Evolutionary conservation across 1,284 basidiomycete species (phyloP).

Genomic region (Naganishia cerealis): DNA sequence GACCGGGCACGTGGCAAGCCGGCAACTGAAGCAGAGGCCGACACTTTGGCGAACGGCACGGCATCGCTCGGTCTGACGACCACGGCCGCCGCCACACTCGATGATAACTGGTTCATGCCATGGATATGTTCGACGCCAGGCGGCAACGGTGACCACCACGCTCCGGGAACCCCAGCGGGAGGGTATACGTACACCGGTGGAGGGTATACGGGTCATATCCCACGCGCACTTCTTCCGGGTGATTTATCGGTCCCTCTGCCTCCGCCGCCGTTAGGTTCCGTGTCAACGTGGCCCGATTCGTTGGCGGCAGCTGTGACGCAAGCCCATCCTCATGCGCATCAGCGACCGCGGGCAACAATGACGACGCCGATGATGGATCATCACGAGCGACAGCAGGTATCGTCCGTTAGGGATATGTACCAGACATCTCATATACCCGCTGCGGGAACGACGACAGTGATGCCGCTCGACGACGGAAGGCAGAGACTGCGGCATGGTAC

Average conservation of each 20-base stretch:
- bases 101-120: constrained; percentile 32
- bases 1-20: too few species aligned
- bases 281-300: constrained; percentile 5
- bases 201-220: neutral
- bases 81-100: constrained; percentile 1
- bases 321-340: neutral
- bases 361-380: too few species aligned
- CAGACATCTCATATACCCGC: neutral
- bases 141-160: constrained; percentile 3
- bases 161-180: too few species aligned
- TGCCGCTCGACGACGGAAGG: neutral
- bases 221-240: constrained; percentile 14
- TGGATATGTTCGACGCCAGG: constrained; percentile 33
- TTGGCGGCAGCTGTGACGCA: constrained; percentile 9
- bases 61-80: too few species aligned
- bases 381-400: too few species aligned
- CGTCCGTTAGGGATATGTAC: too few species aligned
- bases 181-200: too few species aligned
- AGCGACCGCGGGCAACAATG: neutral
- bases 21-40: too few species aligned
- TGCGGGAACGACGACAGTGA: neutral
- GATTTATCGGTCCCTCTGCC: neutral
- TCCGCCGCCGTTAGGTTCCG: neutral
- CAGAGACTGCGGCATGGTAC: constrained; percentile 1
- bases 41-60: too few species aligned